Evolutionary conservation across 352 stramenopile species (phyloP).

Genomic region (Phytophthora pini): DNA sequence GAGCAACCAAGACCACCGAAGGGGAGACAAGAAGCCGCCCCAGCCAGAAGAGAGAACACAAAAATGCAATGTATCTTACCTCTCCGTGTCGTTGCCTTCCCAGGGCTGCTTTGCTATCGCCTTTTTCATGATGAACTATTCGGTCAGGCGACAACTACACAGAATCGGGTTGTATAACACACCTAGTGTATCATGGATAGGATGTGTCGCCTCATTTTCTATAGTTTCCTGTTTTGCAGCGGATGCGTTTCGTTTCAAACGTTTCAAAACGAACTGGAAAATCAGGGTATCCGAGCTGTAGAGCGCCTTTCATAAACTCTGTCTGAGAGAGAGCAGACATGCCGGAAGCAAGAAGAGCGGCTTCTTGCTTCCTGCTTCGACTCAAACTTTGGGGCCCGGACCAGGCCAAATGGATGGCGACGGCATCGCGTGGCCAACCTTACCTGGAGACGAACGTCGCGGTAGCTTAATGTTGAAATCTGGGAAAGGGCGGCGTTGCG

Average conservation of each 20-base stretch:
- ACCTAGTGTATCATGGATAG: too few relatives aligned
- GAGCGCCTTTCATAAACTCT: neutral
- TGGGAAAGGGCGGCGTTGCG: conserved; percentile 13
- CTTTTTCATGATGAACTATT: too few relatives aligned
- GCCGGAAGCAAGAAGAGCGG: neutral
- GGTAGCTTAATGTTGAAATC: neutral
- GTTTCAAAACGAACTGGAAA: too few relatives aligned
- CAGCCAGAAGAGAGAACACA: conserved; percentile 24
- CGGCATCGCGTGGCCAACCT: neutral
- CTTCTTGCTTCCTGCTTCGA: neutral
- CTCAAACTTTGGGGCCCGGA: neutral
- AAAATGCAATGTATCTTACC: conserved; percentile 45
- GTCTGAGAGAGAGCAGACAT: neutral
- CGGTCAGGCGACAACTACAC: too few relatives aligned
- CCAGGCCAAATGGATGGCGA: neutral
- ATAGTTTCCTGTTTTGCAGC: too few relatives aligned
- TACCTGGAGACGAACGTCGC: neutral
- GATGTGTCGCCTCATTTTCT: neutral
- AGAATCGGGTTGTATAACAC: too few relatives aligned
- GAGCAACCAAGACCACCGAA: conserved; percentile 19
- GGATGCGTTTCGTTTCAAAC: too few relatives aligned
- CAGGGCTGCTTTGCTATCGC: too few relatives aligned
- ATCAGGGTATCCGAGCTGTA: too few relatives aligned
- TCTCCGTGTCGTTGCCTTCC: neutral
- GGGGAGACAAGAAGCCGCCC: conserved; percentile 10